Evolutionary conservation across 805 yeast species (phyloP), one percentile per base, ranked within the genome.

Genomic region (Saturnispora diversa): DNA sequence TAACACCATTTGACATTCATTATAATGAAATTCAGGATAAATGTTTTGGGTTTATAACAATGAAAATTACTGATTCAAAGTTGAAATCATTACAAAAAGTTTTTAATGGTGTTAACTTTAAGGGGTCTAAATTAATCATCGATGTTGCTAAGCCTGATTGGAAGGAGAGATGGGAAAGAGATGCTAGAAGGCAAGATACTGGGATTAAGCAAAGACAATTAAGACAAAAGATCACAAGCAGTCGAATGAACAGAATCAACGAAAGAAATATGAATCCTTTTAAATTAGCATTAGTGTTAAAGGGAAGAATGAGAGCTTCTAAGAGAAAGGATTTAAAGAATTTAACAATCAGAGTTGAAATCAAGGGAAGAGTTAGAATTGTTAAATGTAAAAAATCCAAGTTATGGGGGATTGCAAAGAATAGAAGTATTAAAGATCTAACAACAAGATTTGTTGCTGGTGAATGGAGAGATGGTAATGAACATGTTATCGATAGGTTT

Each of bases 391-490:
- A 70, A 50, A 86, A 87, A 62, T 75, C 80, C 24, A 87, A 87
- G 56, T 69, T 92, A 30, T 90, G 98, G 98, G 97, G 97, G 3
- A 70, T 75, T 45, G 87, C 83, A 49, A 84, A 83, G 62, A 70
- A 74, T 47, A 80, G 73, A 51, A 65, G 69, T 3, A 56, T 69
- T 2, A 68, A 70, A 25, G 92, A 81, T 50, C 65, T 87, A 49
- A 83, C 80, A 0, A 72, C 68, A 59, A 65, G 66, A 40, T 88
- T 74, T 55, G 64, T 60, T 8, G 72, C 79, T 45, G 84, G 82
- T 0, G 72, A 69, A 34, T 86, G 96, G 96, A 72, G 71, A 49
- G 84, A 83, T 57, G 87, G 87, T 5, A 77, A 74, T 45, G 84
- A 80, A 36, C 94, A 84, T 55, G 71, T 85, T 10, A 71, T 88